Evolutionary conservation across 2,329 filamentous ascomycete genomes (phyloP).

Genomic region (Ophiocordyceps camponoti-floridani): DNA sequence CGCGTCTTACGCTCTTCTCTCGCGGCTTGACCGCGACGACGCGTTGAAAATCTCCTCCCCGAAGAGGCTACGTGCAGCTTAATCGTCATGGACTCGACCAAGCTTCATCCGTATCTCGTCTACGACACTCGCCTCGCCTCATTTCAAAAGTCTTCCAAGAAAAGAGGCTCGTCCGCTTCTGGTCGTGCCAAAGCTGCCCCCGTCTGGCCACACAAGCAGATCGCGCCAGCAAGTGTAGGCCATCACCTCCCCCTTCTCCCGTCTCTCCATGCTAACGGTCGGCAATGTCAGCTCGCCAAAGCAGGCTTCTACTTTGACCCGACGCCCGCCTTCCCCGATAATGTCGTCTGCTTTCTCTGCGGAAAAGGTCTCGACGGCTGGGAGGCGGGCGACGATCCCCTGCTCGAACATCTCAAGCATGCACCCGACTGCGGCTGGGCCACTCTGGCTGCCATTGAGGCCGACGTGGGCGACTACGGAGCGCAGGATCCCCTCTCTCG

Average conservation of each 20-base stretch:
- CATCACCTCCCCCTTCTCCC: background rate
- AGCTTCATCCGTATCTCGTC: constrained; percentile 35
- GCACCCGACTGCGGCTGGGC: constrained; percentile 78
- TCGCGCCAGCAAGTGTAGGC: constrained; percentile 13
- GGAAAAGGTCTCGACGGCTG: constrained; percentile 73
- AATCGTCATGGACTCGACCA: constrained; percentile 14
- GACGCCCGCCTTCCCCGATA: constrained; percentile 58
- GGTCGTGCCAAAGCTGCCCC: constrained; percentile 32
- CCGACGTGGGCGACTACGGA: constrained; percentile 40
- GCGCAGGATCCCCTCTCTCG: constrained; percentile 58
- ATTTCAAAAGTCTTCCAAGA: constrained; percentile 52
- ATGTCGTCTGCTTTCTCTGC: constrained; percentile 80
- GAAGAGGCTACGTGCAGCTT: constrained; percentile 1
- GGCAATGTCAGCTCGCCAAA: constrained; percentile 51
- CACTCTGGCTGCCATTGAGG: constrained; percentile 45
- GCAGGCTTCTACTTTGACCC: constrained; percentile 88
- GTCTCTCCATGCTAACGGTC: constrained; percentile 6
- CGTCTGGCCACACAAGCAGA: constrained; percentile 55
- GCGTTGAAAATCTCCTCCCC: background rate
- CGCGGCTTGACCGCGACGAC: background rate
- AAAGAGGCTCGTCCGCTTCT: constrained; percentile 49
- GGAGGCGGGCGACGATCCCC: constrained; percentile 71
- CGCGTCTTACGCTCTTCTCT: constrained; percentile 1
- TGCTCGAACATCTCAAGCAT: constrained; percentile 73
- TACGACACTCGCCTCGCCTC: constrained; percentile 64